Percentiles rank a stretch among this genome's conserved stretches.
Conservation (phyloP, 2,329 filamentous ascomycete genomes). For the Thermomyces lanuginosus region DNA sequence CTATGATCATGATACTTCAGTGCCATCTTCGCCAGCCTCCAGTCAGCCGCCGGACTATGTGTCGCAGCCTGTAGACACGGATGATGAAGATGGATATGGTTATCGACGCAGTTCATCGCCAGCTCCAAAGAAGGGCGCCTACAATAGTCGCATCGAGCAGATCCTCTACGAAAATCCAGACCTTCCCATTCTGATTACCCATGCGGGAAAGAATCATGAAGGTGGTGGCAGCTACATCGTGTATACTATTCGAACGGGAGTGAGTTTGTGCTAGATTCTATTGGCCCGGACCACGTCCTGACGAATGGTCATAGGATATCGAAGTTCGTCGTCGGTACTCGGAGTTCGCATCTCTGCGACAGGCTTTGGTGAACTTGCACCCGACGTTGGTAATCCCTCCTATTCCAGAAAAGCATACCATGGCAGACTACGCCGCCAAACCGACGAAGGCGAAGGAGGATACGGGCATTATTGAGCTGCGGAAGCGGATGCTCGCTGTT, state of each 20-base stretch:
- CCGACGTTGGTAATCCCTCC: conserved; percentile 91
- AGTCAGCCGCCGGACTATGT: conserved; percentile 46
- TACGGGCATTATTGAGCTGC: conserved; percentile 84
- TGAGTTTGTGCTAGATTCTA: conserved; percentile 29
- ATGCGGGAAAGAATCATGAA: conserved; percentile 88
- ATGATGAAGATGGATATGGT: conserved; percentile 41
- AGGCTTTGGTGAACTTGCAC: conserved; percentile 77
- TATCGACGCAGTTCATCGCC: conserved; percentile 32
- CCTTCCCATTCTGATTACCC: conserved; percentile 75
- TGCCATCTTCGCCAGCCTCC: conserved; percentile 55
- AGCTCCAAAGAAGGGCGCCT: conserved; percentile 60
- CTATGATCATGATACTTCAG: conserved; percentile 45
- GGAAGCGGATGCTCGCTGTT: conserved; percentile 91
- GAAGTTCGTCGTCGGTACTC: conserved; percentile 92
- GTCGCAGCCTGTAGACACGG: conserved; percentile 37
- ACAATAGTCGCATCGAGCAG: conserved; percentile 92
- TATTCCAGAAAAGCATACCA: conserved; percentile 96
- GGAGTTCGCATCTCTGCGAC: conserved; percentile 81
- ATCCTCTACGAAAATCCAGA: conserved; percentile 91
- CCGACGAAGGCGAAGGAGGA: conserved; percentile 97
- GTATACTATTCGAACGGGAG: conserved; percentile 89
- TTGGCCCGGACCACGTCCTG: background rate
- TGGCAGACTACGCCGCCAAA: conserved; percentile 96
- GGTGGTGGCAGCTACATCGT: conserved; percentile 88
- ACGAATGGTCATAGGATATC: conserved; percentile 48